phyloP scores from a whole-genome alignment of 768 basidiomycete genomes.

The Dioszegia crocea region DNA sequence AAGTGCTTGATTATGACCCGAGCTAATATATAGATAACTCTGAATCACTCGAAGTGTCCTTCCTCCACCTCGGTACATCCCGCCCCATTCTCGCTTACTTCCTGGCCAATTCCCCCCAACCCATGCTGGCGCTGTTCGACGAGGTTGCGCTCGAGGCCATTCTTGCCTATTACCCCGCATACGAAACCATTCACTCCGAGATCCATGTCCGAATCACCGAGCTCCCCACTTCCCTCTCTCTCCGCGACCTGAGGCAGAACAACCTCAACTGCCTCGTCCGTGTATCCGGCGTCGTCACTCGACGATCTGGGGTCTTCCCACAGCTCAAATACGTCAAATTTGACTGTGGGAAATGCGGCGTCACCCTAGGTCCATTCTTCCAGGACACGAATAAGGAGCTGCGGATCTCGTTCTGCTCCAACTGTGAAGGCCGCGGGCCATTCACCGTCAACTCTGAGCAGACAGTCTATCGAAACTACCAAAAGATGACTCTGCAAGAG shows the following conservation, averaged over 20 bases:
- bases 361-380: conserved; percentile 93
- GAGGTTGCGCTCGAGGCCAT: conserved; percentile 91
- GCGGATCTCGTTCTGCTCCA: conserved; percentile 86
- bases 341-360: conserved; percentile 90
- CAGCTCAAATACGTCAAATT: conserved; percentile 99
- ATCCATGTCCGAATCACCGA: conserved; percentile 96
- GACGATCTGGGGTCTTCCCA: conserved; percentile 95
- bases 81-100: conserved; percentile 97
- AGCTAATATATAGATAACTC: conserved; percentile 66
- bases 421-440: conserved; percentile 91
- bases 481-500: conserved; percentile 97
- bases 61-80: conserved; percentile 84
- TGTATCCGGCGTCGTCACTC: conserved; percentile 90
- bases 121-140: conserved; percentile 92
- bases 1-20: conserved; percentile 32
- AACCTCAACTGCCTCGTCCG: conserved; percentile 94
- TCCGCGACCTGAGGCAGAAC: conserved; percentile 86
- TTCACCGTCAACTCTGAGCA: conserved; percentile 94
- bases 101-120: conserved; percentile 85
- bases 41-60: conserved; percentile 95
- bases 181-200: conserved; percentile 95
- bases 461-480: conserved; percentile 98
- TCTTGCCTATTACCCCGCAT: conserved; percentile 89
- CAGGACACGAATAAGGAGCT: conserved; percentile 95
- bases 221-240: conserved; percentile 78